phyloP scores from a whole-genome alignment of 306 rosid species.

The Arachis stenosperma region DNA sequence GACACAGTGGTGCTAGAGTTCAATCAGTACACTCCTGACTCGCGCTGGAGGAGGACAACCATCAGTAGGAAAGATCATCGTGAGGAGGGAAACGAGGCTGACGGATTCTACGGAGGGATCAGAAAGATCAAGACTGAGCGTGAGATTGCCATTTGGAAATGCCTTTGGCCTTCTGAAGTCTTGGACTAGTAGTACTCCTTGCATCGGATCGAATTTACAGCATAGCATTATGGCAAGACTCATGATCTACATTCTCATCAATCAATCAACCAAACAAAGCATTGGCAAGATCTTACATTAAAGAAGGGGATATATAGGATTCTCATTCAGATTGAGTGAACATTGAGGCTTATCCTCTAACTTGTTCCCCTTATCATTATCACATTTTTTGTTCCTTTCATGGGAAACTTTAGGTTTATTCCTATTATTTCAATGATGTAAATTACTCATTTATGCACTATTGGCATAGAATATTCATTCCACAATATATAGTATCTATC shows the following conservation, averaged over 20 bases:
- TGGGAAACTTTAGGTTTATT: constrained; percentile 40
- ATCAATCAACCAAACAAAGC: constrained; percentile 18
- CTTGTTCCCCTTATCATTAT: constrained; percentile 24
- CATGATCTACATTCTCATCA: constrained; percentile 36
- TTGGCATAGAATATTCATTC: constrained; percentile 48
- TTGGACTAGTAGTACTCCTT: constrained; percentile 53
- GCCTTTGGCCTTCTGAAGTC: constrained; percentile 76
- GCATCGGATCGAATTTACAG: constrained; percentile 25
- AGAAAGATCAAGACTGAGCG: constrained; percentile 58
- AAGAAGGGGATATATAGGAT: constrained; percentile 32
- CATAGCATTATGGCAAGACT: constrained; percentile 22
- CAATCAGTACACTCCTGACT: constrained; percentile 82
- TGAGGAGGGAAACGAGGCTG: constrained; percentile 85
- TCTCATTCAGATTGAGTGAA: constrained; percentile 46
- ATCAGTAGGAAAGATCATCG: constrained; percentile 71
- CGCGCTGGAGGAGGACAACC: constrained; percentile 75
- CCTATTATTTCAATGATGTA: constrained; percentile 51
- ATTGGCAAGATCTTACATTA: constrained; percentile 27
- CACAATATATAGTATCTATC: constrained; percentile 48
- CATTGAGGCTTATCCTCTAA: constrained; percentile 37
- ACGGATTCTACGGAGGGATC: constrained; percentile 91
- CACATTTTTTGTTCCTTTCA: constrained; percentile 26
- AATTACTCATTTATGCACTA: constrained; percentile 46
- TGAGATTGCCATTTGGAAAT: constrained; percentile 75
- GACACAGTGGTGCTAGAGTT: constrained; percentile 87